phyloP scores from a whole-genome alignment of 1,284 basidiomycete species.

The Exobasidium cylindrosporum region DNA sequence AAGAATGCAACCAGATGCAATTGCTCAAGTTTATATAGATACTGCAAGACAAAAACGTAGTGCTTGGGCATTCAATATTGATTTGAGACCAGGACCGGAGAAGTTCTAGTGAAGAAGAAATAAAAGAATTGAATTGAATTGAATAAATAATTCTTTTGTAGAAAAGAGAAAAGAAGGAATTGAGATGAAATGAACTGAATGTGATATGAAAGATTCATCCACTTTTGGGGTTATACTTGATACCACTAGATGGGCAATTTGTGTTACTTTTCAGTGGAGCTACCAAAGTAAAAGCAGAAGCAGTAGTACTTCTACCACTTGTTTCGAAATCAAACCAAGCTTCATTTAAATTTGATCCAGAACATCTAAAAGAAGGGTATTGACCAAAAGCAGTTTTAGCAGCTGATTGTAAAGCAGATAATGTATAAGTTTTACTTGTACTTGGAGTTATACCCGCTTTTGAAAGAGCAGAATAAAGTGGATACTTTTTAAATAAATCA shows the following conservation, averaged over 20 bases:
- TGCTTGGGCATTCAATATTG: constrained; percentile 30
- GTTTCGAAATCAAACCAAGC: constrained; percentile 28
- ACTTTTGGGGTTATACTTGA: constrained; percentile 28
- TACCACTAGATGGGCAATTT: constrained; percentile 23
- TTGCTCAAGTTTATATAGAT: constrained; percentile 36
- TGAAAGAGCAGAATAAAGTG: constrained; percentile 23
- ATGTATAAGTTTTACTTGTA: constrained; percentile 17
- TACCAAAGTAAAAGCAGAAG: constrained; percentile 19
- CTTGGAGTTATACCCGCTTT: constrained; percentile 23
- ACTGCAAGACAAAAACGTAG: constrained; percentile 26
- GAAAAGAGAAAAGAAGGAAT: too few relatives aligned
- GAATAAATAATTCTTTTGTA: too few relatives aligned
- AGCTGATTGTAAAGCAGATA: constrained; percentile 21
- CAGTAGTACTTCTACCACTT: constrained; percentile 16
- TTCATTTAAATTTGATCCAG: constrained; percentile 22
- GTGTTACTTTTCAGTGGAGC: constrained; percentile 25
- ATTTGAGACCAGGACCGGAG: constrained; percentile 24
- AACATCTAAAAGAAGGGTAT: constrained; percentile 22
- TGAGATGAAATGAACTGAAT: too few relatives aligned
- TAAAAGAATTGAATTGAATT: too few relatives aligned
- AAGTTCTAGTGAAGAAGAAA: not conserved
- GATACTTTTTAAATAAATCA: constrained; percentile 23
- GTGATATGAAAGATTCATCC: too few relatives aligned
- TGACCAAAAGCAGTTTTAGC: constrained; percentile 20
- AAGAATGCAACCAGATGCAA: constrained; percentile 31